phyloP scores from a whole-genome alignment of 768 basidiomycete species.

The Tylopilus balloui region DNA sequence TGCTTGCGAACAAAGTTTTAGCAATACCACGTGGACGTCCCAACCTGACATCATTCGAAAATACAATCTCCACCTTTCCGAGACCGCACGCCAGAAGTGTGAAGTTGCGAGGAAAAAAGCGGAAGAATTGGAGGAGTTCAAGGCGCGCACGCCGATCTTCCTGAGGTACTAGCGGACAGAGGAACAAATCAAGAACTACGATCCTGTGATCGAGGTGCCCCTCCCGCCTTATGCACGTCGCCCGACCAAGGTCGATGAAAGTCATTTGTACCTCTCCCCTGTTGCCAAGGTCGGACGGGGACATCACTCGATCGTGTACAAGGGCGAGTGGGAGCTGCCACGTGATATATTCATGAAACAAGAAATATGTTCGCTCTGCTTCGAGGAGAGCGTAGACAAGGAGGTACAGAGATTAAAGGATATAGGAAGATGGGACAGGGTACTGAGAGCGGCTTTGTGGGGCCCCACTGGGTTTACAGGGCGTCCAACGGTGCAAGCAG shows the following conservation, averaged over 20 bases:
- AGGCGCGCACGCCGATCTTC: conserved; percentile 18
- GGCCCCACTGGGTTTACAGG: conserved; percentile 8
- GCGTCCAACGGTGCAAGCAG: neutral
- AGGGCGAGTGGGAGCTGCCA: conserved; percentile 51
- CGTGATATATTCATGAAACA: conserved; percentile 35
- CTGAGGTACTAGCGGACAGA: conserved; percentile 17
- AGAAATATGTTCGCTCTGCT: conserved; percentile 37
- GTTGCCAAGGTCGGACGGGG: conserved; percentile 38
- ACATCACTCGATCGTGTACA: conserved; percentile 50
- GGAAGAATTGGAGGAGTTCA: conserved; percentile 9
- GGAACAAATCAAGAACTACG: conserved; percentile 22
- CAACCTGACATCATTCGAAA: conserved; percentile 29
- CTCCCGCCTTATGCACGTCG: conserved; percentile 26
- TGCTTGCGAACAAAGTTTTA: conserved; percentile 1
- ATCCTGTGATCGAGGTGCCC: conserved; percentile 28
- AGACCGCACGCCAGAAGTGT: neutral
- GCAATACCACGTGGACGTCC: conserved; percentile 23
- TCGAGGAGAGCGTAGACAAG: conserved; percentile 28
- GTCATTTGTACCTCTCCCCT: conserved; percentile 48
- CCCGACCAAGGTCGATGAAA: conserved; percentile 31
- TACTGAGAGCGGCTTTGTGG: conserved; percentile 14
- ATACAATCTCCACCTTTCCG: conserved; percentile 27
- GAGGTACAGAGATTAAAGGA: conserved; percentile 22
- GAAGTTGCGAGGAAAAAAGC: conserved; percentile 6
- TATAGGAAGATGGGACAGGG: conserved; percentile 17